A percentile compares a stretch with the other conserved stretches of the same genome.
phyloP scores from a whole-genome alignment of 305 asterid species.

The Striga hermonthica region DNA sequence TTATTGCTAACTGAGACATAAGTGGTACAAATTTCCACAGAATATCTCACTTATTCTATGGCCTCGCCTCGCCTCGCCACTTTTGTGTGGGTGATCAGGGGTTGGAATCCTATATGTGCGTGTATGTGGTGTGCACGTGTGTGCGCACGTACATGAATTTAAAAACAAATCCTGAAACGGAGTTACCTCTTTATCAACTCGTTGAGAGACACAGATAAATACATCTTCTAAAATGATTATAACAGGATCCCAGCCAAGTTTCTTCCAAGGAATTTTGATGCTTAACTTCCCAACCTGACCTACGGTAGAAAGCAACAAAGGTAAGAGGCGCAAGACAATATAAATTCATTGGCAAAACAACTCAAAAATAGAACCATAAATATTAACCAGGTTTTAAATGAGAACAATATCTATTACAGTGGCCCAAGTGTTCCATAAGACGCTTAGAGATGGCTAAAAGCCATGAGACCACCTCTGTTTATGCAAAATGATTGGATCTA shows the following conservation, averaged over 20 bases:
- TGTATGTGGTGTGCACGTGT: neutral
- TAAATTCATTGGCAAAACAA: constrained; percentile 6
- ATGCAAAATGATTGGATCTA: constrained; percentile 2
- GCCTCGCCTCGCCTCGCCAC: neutral
- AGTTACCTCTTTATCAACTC: constrained; percentile 83
- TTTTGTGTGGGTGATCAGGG: constrained; percentile 1
- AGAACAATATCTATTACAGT: constrained; percentile 11
- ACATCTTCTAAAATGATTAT: constrained; percentile 82
- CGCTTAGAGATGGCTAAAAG: neutral
- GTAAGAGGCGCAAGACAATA: constrained; percentile 25
- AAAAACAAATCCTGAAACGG: constrained; percentile 16
- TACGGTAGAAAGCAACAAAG: constrained; percentile 34
- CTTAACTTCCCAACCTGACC: constrained; percentile 91
- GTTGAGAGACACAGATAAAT: constrained; percentile 63
- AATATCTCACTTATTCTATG: neutral
- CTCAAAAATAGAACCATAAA: constrained; percentile 10
- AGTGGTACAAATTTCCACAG: neutral
- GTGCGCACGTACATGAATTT: neutral
- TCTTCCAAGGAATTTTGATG: constrained; percentile 96
- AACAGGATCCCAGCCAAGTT: constrained; percentile 97
- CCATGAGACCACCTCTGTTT: constrained; percentile 8
- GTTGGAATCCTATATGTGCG: neutral
- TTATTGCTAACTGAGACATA: constrained; percentile 2
- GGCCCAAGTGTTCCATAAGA: constrained; percentile 18
- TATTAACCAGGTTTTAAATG: constrained; percentile 6